These are phyloP conservation scores for Acrodontium crateriforme DNA, from an alignment of 2,329 filamentous ascomycete genomes.

Conservation along the genomic window DNA sequence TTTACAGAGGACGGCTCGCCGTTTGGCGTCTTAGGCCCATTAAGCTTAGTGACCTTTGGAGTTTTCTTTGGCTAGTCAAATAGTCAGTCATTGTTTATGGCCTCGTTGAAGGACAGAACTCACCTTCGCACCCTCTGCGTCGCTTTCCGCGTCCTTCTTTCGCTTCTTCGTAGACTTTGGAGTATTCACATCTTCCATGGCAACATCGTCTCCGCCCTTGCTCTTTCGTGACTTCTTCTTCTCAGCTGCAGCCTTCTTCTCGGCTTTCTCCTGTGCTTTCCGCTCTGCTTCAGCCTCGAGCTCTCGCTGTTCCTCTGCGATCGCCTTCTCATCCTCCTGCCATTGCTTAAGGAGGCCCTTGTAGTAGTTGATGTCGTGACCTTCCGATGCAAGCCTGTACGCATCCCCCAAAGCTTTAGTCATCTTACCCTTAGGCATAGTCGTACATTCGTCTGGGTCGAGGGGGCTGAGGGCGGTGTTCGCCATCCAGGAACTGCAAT, in stretches of 20 bases:
- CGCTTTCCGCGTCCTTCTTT: constrained; percentile 54
- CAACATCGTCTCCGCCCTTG: constrained; percentile 25
- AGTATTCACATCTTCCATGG: constrained; percentile 51
- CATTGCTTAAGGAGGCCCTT: constrained; percentile 59
- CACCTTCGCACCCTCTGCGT: constrained; percentile 56
- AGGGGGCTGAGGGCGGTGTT: constrained; percentile 73
- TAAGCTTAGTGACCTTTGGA: constrained; percentile 35
- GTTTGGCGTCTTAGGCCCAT: constrained; percentile 28
- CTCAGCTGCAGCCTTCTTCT: constrained; percentile 38
- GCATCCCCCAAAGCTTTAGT: constrained; percentile 66
- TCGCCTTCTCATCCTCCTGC: constrained; percentile 36
- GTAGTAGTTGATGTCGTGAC: constrained; percentile 66
- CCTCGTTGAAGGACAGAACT: constrained; percentile 4
- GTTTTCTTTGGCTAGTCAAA: constrained; percentile 33
- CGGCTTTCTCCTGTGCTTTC: constrained; percentile 36
- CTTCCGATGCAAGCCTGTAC: constrained; percentile 65
- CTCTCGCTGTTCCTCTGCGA: constrained; percentile 20
- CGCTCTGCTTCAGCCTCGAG: constrained; percentile 26
- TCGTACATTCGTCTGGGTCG: constrained; percentile 53
- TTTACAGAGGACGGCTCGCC: constrained; percentile 23
- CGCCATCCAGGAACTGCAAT: constrained; percentile 68
- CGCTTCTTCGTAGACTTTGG: constrained; percentile 59
- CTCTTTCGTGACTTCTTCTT: constrained; percentile 21
- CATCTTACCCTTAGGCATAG: constrained; percentile 60
- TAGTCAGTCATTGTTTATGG: constrained; percentile 14